Conservation (phyloP, 208 protist species). For the Acanthamoeba castellanii region DNA sequence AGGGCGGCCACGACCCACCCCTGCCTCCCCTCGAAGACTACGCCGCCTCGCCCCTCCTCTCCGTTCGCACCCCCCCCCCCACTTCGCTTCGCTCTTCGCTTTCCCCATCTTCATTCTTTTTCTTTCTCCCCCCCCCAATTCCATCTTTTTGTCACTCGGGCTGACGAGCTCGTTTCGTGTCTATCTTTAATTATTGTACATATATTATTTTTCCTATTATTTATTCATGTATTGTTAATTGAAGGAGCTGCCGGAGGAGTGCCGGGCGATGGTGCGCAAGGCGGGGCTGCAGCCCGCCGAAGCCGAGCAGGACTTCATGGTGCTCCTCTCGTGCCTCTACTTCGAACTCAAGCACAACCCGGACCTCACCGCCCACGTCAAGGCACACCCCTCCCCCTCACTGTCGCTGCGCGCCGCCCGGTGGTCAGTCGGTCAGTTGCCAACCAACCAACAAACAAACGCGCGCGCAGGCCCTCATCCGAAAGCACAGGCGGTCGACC, state of each 20-base stretch:
- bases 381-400: background rate
- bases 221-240: too few relatives aligned
- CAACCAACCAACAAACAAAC: too few relatives aligned
- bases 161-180: too few relatives aligned
- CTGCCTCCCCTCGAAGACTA: background rate
- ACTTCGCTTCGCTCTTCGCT: background rate
- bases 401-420: background rate
- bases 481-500: background rate
- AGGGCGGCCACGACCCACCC: background rate
- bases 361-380: conserved; percentile 15
- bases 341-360: conserved; percentile 41
- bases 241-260: background rate
- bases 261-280: background rate
- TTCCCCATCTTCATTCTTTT: too few relatives aligned
- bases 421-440: too few relatives aligned
- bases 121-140: background rate
- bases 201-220: too few relatives aligned
- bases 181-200: too few relatives aligned
- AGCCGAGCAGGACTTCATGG: background rate
- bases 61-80: background rate
- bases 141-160: too few relatives aligned
- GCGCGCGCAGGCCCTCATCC: background rate
- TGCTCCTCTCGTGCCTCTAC: conserved; percentile 57
- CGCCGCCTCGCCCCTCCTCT: background rate
- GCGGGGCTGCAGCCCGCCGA: background rate